phyloP scores from a whole-genome alignment of 768 basidiomycete genomes.

The Tylopilus intermedius region DNA sequence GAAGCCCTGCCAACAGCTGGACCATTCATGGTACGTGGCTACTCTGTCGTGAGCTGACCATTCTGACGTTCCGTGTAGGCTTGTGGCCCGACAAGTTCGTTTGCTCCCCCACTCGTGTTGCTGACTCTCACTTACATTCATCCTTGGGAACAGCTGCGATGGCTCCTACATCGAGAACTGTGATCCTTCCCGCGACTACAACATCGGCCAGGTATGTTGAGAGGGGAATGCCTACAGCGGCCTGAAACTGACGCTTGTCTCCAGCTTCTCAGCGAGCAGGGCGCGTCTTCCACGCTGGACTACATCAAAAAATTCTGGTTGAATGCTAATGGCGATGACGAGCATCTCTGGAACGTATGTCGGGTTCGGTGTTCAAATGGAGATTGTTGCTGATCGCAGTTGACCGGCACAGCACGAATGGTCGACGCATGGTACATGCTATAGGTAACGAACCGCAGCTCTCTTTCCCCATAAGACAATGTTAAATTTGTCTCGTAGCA shows the following conservation, averaged over 20 bases:
- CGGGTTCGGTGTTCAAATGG: background rate
- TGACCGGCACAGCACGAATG: conserved; percentile 54
- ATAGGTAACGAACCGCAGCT: conserved; percentile 14
- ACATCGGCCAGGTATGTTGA: conserved; percentile 37
- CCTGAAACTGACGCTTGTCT: background rate
- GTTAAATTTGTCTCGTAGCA: conserved; percentile 35
- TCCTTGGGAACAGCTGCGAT: conserved; percentile 46
- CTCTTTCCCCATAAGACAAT: background rate
- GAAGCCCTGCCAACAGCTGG: conserved; percentile 65
- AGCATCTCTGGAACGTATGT: conserved; percentile 67
- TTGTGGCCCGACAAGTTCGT: conserved; percentile 64
- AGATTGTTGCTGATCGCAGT: background rate
- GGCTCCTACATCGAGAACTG: conserved; percentile 33
- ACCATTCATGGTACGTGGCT: conserved; percentile 61
- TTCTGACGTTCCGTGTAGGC: conserved; percentile 34
- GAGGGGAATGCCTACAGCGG: background rate
- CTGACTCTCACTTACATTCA: background rate
- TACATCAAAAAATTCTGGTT: conserved; percentile 67
- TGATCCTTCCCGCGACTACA: conserved; percentile 42
- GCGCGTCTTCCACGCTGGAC: conserved; percentile 50
- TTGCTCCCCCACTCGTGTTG: background rate
- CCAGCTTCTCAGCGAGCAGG: conserved; percentile 52
- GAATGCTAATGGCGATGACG: conserved; percentile 54
- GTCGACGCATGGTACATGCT: conserved; percentile 60
- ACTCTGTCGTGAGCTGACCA: no score